A percentile compares a stretch with the other conserved stretches of the same genome.
Conservation (phyloP, 176 grass and related monocot species). For the Musa acuminata region DNA sequence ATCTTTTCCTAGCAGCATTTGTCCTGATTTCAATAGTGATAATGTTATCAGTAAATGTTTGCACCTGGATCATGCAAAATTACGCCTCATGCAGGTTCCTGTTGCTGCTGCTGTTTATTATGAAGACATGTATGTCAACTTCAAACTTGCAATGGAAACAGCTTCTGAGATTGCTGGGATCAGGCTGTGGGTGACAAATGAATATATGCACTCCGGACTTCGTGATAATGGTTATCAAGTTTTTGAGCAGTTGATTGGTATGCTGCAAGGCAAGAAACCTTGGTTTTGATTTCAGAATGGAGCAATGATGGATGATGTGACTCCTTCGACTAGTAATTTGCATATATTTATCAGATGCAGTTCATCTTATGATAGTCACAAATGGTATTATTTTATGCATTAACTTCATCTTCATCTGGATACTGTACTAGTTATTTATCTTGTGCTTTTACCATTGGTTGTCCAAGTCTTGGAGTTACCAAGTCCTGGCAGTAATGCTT, state of each 20-base stretch:
- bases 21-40: too few relatives aligned
- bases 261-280: conserved; percentile 66
- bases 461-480: too few relatives aligned
- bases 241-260: conserved; percentile 67
- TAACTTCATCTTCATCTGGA: too few relatives aligned
- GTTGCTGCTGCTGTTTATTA: conserved; percentile 84
- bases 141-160: conserved; percentile 70
- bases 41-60: too few relatives aligned
- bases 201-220: conserved; percentile 90
- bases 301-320: not conserved
- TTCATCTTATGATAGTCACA: too few relatives aligned
- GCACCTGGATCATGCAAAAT: too few relatives aligned
- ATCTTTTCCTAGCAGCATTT: too few relatives aligned
- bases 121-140: conserved; percentile 97
- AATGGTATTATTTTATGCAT: too few relatives aligned
- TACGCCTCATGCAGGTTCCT: conserved; percentile 38
- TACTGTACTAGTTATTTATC: too few relatives aligned
- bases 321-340: not conserved
- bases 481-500: too few relatives aligned
- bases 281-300: conserved; percentile 29
- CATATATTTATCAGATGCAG: too few relatives aligned
- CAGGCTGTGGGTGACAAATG: conserved; percentile 85
- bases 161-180: conserved; percentile 71
- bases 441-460: too few relatives aligned
- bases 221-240: conserved; percentile 57